A percentile compares a stretch with the other conserved stretches of the same genome.
These are phyloP conservation scores for Ophiostoma australiae DNA, from an alignment of 2,329 filamentous ascomycete genomes.

Conservation along the genomic window DNA sequence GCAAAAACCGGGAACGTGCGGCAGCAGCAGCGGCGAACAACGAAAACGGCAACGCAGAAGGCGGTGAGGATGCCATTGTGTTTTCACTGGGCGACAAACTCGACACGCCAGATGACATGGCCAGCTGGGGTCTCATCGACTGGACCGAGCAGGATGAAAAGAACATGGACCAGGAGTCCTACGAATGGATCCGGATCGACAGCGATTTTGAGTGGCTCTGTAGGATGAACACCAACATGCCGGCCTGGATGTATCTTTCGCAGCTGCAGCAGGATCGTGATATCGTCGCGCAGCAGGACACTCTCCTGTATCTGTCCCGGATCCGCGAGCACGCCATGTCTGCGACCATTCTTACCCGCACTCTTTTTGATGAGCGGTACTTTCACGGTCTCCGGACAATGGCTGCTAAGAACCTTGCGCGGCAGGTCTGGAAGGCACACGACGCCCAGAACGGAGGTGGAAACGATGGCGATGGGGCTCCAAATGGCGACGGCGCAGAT, in stretches of 20 bases:
- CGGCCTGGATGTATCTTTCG: slow-evolving; percentile 95
- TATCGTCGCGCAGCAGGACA: slow-evolving; percentile 78
- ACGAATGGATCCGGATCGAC: slow-evolving; percentile 97
- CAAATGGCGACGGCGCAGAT: slow-evolving; percentile 1
- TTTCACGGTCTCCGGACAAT: slow-evolving; percentile 88
- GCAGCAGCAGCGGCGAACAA: slow-evolving; percentile 51
- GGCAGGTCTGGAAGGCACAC: slow-evolving; percentile 52
- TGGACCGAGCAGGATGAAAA: slow-evolving; percentile 87
- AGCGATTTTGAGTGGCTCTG: slow-evolving; percentile 98
- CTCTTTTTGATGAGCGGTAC: slow-evolving; percentile 84
- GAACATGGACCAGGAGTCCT: slow-evolving; percentile 91
- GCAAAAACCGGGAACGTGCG: slow-evolving; percentile 72
- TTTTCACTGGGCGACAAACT: slow-evolving; percentile 87
- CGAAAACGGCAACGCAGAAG: slow-evolving; percentile 48
- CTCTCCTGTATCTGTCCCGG: slow-evolving; percentile 67
- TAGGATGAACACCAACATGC: slow-evolving; percentile 74
- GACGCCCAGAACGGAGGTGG: slow-evolving; percentile 18
- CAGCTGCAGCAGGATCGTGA: slow-evolving; percentile 96
- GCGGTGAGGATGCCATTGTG: slow-evolving; percentile 69
- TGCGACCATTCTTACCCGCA: slow-evolving; percentile 83
- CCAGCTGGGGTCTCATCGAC: slow-evolving; percentile 78
- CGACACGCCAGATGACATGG: slow-evolving; percentile 72
- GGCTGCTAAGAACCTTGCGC: slow-evolving; percentile 72
- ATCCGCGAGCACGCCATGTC: slow-evolving; percentile 71
- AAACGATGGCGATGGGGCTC: not conserved